Evolutionary conservation across 2,329 filamentous ascomycete species (phyloP).

Genomic region (Botrytis sinoallii): DNA sequence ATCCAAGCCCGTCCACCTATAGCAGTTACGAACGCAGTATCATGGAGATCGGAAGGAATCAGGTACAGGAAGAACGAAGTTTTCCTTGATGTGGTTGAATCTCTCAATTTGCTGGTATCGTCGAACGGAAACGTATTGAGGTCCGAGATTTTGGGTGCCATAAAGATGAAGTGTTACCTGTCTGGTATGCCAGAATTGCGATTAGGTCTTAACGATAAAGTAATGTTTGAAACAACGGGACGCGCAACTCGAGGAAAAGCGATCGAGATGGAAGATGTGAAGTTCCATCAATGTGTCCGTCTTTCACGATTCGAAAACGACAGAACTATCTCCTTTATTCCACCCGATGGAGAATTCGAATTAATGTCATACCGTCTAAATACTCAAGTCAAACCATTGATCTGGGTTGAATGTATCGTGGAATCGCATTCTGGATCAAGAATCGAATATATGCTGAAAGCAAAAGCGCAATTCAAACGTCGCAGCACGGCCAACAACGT

Average conservation of each 20-base stretch:
- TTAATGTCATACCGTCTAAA: conserved; percentile 99
- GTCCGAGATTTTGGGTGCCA: conserved; percentile 91
- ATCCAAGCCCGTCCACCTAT: conserved; percentile 94
- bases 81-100: conserved; percentile 96
- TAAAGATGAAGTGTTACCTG: conserved; percentile 99
- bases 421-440: conserved; percentile 92
- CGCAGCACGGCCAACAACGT: conserved; percentile 98
- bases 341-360: conserved; percentile 97
- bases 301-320: conserved; percentile 97
- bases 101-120: conserved; percentile 90
- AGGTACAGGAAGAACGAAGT: conserved; percentile 99
- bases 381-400: conserved; percentile 95
- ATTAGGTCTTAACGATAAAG: conserved; percentile 95
- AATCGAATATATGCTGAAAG: conserved; percentile 99
- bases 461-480: conserved; percentile 95
- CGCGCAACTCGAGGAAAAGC: conserved; percentile 92
- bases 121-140: conserved; percentile 92
- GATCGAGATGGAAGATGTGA: conserved; percentile 99
- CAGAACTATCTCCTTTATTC: conserved; percentile 97
- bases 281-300: conserved; percentile 97
- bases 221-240: conserved; percentile 98
- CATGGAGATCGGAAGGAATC: conserved; percentile 96
- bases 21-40: conserved; percentile 96
- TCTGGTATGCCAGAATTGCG: conserved; percentile 97
- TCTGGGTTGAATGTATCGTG: conserved; percentile 98